Percentiles rank a stretch among this genome's conserved stretches.
phyloP scores from a whole-genome alignment of 2,329 filamentous ascomycete genomes.

The Sporothrix luriei region DNA sequence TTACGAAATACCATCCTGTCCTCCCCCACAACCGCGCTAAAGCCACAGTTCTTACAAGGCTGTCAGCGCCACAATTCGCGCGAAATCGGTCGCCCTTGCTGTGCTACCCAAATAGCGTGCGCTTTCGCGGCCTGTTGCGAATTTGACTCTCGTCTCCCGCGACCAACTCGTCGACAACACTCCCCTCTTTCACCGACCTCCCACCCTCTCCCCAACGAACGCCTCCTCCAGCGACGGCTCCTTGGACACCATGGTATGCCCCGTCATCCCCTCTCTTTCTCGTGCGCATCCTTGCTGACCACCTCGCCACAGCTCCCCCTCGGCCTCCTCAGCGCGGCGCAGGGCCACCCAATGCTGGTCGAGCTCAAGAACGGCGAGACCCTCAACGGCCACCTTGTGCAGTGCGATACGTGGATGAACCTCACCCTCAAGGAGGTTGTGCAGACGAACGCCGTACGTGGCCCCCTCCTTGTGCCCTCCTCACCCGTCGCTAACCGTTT shows the following conservation, averaged over 20 bases:
- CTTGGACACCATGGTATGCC: conserved; percentile 31
- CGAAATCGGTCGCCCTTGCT: conserved; percentile 13
- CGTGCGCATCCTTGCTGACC: conserved; percentile 37
- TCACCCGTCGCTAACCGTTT: neutral
- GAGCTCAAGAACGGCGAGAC: conserved; percentile 98
- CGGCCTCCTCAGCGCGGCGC: conserved; percentile 89
- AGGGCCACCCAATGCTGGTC: conserved; percentile 97
- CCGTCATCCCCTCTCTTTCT: neutral
- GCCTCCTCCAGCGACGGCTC: conserved; percentile 23
- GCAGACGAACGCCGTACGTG: conserved; percentile 78
- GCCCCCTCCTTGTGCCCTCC: neutral
- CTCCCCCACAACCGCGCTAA: conserved; percentile 10
- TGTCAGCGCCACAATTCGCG: conserved; percentile 27
- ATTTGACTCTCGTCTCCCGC: neutral
- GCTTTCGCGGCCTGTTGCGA: conserved; percentile 16
- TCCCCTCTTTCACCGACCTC: conserved; percentile 1
- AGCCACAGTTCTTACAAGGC: conserved; percentile 31
- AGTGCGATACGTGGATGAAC: conserved; percentile 99
- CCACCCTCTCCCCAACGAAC: conserved; percentile 26
- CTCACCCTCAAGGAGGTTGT: conserved; percentile 95
- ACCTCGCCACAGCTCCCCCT: conserved; percentile 59
- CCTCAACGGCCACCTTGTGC: conserved; percentile 91
- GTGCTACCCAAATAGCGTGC: neutral
- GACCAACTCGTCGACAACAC: conserved; percentile 7
- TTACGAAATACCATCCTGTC: neutral